Percentiles rank a stretch among this genome's conserved stretches.
Evolutionary conservation across 2,329 filamentous ascomycete genomes (phyloP).

Genomic region (Zymoseptoria tritici): DNA sequence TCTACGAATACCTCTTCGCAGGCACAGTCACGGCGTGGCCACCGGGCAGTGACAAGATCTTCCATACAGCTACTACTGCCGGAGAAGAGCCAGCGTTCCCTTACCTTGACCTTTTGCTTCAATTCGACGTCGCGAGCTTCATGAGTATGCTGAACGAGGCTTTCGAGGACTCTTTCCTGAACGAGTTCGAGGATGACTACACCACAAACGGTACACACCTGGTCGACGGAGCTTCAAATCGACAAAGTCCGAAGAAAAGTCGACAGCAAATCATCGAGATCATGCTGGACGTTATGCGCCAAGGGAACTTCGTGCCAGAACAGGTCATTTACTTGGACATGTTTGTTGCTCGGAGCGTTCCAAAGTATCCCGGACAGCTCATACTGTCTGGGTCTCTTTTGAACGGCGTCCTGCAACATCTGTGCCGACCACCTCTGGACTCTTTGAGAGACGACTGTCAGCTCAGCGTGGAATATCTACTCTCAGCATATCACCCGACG

Average conservation of each 20-base stretch:
- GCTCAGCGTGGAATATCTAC: slow-evolving; percentile 89
- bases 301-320: slow-evolving; percentile 63
- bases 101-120: slow-evolving; percentile 74
- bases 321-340: slow-evolving; percentile 96
- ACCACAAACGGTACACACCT: slow-evolving; percentile 18
- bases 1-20: slow-evolving; percentile 92
- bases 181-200: slow-evolving; percentile 54
- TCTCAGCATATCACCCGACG: slow-evolving; percentile 87
- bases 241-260: slow-evolving; percentile 49
- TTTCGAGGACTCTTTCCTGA: slow-evolving; percentile 90
- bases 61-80: slow-evolving; percentile 51
- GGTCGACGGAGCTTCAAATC: slow-evolving; percentile 19
- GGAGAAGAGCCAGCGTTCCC: slow-evolving; percentile 69
- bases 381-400: slow-evolving; percentile 81
- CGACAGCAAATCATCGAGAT: slow-evolving; percentile 90
- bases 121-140: slow-evolving; percentile 85
- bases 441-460: slow-evolving; percentile 89
- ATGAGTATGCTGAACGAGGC: slow-evolving; percentile 94
- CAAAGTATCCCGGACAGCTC: slow-evolving; percentile 94
- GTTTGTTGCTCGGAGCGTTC: slow-evolving; percentile 92
- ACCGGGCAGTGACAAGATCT: slow-evolving; percentile 51
- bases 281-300: slow-evolving; percentile 80
- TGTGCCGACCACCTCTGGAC: slow-evolving; percentile 75
- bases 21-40: slow-evolving; percentile 73
- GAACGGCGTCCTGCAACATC: slow-evolving; percentile 68